Evolutionary conservation across 495 filamentous ascomycete species (phyloP), one percentile per base, ranked within the genome.

Genomic region (Annulohypoxylon stygium): DNA sequence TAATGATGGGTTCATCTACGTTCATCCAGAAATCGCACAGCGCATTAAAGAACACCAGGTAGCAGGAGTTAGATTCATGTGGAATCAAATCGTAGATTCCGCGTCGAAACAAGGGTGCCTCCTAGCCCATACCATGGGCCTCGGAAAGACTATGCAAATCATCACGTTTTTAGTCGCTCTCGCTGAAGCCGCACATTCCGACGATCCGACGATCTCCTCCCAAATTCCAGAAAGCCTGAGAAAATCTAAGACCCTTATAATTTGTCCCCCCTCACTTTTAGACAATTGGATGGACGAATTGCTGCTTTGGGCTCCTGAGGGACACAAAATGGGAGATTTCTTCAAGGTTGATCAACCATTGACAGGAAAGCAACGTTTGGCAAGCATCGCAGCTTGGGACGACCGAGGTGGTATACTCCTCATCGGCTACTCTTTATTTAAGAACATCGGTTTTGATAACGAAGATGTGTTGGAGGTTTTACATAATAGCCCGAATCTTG

Each of bases 101-200:
- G 83, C 85, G 34, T 78, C 76, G 3, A 82, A 82, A 25, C 89
- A 92, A 77, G 95, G 95, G 5, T 97, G 93, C 74, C 83, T 98
- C 2, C 86, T 98, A 33, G 93, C 95, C 2, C 95, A 97, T 77
- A 93, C 93, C 1, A 97, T 97, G 95, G 95, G 95, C 2, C 80
- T 98, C 14, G 95, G 95, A 12, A 98, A 98, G 80, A 97, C 95
- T 0, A 92, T 97, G 88, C 95, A 97, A 82, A 87, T 88, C 2
- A 93, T 98, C 69, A 91, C 93, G 0, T 80, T 98, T 41, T 85
- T 98, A 1, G 84, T 91, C 3, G 91, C 93, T 14, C 88, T 97
- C 63, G 84, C 89, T 6, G 83, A 90, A 67, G 88, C 93, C 2
- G 84, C 90, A 20, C 66, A 74, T 12, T 95, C 93, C 0, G 36